Evolutionary conservation across 306 rosid species (phyloP).

Genomic region (Fragaria vesca): DNA sequence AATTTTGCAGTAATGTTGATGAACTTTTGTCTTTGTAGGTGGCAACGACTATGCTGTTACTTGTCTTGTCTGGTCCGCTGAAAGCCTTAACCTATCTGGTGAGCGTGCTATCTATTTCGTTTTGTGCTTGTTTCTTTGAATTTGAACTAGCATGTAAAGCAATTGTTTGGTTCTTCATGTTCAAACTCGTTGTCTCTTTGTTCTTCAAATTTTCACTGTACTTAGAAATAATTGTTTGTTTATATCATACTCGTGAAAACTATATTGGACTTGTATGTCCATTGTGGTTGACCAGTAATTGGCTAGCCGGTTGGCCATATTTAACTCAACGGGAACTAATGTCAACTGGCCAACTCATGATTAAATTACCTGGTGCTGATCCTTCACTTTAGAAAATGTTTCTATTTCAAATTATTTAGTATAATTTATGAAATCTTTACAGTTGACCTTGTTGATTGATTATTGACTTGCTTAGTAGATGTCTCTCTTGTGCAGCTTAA

Average conservation of each 20-base stretch:
- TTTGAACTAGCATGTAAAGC: not conserved
- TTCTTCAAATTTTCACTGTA: constrained; percentile 15
- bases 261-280: not conserved
- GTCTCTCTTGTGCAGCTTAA: constrained; percentile 68
- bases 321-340: not conserved
- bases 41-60: constrained; percentile 77
- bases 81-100: constrained; percentile 91
- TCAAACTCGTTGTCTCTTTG: constrained; percentile 5
- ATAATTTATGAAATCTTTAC: not conserved
- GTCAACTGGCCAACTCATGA: not conserved
- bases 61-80: constrained; percentile 87
- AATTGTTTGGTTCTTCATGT: constrained; percentile 8
- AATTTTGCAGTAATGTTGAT: constrained; percentile 15
- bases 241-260: not conserved
- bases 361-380: not conserved
- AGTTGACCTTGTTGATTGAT: constrained; percentile 4
- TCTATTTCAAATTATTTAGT: not conserved
- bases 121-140: constrained; percentile 18
- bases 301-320: not conserved
- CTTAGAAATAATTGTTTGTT: constrained; percentile 6
- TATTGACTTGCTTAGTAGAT: constrained; percentile 36
- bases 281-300: not conserved
- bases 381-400: not conserved
- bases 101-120: constrained; percentile 31
- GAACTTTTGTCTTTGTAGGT: constrained; percentile 51